Conservation (phyloP, 164 flowering plant genomes). For the Litsea cubeba region DNA sequence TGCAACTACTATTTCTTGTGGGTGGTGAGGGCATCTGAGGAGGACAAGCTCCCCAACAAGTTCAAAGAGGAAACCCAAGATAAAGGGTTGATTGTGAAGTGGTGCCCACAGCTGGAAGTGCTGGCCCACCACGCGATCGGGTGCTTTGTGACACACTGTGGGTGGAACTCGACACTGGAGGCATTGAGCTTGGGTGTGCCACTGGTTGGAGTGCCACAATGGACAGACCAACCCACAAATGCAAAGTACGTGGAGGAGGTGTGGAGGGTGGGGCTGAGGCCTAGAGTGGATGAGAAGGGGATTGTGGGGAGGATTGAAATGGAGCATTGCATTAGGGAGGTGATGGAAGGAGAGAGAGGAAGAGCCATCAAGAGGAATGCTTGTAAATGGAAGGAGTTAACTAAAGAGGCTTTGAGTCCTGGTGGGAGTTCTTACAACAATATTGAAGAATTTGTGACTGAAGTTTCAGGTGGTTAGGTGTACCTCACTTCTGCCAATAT, state of each 20-base stretch:
- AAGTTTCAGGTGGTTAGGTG: too few relatives aligned
- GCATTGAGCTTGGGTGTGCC: constrained; percentile 6
- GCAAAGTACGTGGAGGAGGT: constrained; percentile 3
- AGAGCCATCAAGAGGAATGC: not conserved
- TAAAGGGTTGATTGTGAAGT: constrained; percentile 1
- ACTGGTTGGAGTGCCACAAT: not conserved
- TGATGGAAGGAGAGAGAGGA: constrained; percentile 7
- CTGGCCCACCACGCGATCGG: constrained; percentile 3
- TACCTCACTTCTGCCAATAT: too few relatives aligned
- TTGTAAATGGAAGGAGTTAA: not conserved
- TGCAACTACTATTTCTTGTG: not conserved
- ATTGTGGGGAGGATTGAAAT: not conserved
- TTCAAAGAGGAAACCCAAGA: not conserved
- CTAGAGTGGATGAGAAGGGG: not conserved
- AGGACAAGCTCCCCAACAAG: not conserved
- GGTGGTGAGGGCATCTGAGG: not conserved
- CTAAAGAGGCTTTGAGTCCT: not conserved
- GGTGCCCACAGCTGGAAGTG: constrained; percentile 4
- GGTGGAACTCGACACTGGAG: constrained; percentile 7
- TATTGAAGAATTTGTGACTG: not conserved
- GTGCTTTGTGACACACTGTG: constrained; percentile 7
- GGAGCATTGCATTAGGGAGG: constrained; percentile 1
- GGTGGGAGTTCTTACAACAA: constrained; percentile 1
- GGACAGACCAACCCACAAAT: constrained; percentile 7
- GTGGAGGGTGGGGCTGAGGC: not conserved